These are phyloP conservation scores for Schizopora paradoxa DNA, from an alignment of 1,284 basidiomycete species.

Conservation along the genomic window DNA sequence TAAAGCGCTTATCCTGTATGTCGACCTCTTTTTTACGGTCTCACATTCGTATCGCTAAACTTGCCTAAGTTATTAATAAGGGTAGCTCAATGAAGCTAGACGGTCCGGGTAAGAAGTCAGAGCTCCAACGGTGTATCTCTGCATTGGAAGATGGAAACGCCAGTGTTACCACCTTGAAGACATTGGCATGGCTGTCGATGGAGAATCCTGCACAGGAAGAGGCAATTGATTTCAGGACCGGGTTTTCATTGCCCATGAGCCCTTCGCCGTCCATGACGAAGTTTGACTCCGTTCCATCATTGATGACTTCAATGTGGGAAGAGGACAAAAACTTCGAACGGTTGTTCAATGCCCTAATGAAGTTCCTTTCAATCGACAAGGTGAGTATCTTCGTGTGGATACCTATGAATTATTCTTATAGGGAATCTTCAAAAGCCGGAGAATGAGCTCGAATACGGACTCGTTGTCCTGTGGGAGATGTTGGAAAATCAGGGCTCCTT, in stretches of 20 bases:
- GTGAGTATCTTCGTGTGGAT: conserved; percentile 36
- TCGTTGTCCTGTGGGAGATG: conserved; percentile 74
- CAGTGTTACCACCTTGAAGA: conserved; percentile 49
- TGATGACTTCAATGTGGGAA: conserved; percentile 58
- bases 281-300: conserved; percentile 35
- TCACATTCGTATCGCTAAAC: conserved; percentile 7
- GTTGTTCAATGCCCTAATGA: conserved; percentile 56
- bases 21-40: conserved; percentile 13
- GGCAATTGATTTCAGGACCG: conserved; percentile 32
- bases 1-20: conserved; percentile 63
- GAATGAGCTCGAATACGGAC: conserved; percentile 62
- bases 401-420: conserved; percentile 16
- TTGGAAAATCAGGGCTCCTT: conserved; percentile 60
- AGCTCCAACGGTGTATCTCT: conserved; percentile 48
- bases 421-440: conserved; percentile 41
- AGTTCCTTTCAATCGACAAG: conserved; percentile 52
- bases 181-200: conserved; percentile 54
- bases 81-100: conserved; percentile 36
- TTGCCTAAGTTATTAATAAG: conserved; percentile 44
- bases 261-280: conserved; percentile 43
- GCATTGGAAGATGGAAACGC: conserved; percentile 48
- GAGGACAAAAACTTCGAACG: conserved; percentile 59
- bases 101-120: conserved; percentile 33
- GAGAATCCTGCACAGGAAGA: conserved; percentile 42
- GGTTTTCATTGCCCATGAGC: conserved; percentile 38